These are phyloP conservation scores for Camelina neglecta DNA, from an alignment of 345 rosid species.

Conservation along the genomic window DNA sequence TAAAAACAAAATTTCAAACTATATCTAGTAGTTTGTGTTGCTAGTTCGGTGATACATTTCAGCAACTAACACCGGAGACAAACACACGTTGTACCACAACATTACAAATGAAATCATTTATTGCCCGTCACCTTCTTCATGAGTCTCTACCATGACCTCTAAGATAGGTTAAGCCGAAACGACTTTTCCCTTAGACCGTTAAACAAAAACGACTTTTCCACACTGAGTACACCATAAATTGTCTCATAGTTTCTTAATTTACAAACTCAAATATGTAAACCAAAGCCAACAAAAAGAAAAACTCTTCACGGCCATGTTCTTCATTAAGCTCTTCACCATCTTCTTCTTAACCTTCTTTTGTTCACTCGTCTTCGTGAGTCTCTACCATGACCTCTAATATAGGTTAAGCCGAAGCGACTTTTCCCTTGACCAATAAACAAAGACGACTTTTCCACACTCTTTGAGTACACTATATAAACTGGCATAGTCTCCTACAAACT, in stretches of 20 bases:
- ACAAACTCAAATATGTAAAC: neutral
- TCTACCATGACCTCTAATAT: neutral
- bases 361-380: neutral
- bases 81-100: neutral
- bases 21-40: too few relatives aligned
- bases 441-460: neutral
- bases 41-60: too few relatives aligned
- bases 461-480: neutral
- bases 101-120: neutral
- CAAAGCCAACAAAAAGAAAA: neutral
- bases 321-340: slow-evolving; percentile 28
- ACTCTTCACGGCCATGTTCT: neutral
- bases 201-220: neutral
- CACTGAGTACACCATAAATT: neutral
- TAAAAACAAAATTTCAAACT: too few relatives aligned
- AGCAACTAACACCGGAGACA: neutral
- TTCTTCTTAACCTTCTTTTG: slow-evolving; percentile 16
- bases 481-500: neutral
- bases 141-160: neutral
- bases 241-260: neutral
- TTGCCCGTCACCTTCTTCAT: neutral
- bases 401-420: neutral
- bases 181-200: neutral
- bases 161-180: neutral
- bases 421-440: neutral